Evolutionary conservation across 2,329 filamentous ascomycete species (phyloP).

Genomic region (Geosmithia putterillii): DNA sequence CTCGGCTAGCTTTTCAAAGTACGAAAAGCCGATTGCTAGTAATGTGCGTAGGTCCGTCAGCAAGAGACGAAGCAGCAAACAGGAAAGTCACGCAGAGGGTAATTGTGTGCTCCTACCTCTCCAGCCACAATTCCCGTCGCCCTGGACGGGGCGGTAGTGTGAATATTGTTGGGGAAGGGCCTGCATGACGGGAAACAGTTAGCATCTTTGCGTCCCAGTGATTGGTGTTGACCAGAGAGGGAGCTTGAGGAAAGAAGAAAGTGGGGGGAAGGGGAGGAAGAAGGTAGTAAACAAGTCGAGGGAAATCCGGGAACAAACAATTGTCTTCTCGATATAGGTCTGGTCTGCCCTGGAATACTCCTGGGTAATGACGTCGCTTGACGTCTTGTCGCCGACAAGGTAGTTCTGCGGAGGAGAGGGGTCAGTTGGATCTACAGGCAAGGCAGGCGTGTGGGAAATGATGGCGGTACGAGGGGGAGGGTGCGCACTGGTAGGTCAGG

Average conservation of each 20-base stretch:
- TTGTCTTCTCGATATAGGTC: conserved; percentile 75
- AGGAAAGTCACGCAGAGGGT: neutral
- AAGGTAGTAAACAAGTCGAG: neutral
- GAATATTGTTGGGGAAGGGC: conserved; percentile 73
- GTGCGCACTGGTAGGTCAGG: conserved; percentile 40
- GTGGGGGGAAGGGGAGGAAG: too few relatives aligned
- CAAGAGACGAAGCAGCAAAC: neutral
- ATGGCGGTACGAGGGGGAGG: neutral
- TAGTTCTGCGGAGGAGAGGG: conserved; percentile 1
- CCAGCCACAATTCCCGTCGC: conserved; percentile 96
- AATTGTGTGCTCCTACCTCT: conserved; percentile 56
- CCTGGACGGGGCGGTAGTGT: conserved; percentile 75
- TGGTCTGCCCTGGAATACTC: conserved; percentile 86
- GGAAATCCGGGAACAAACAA: conserved; percentile 40
- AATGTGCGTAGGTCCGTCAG: neutral
- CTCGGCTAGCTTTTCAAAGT: conserved; percentile 76
- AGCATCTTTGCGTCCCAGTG: neutral
- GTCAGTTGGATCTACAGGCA: neutral
- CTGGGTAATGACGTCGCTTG: conserved; percentile 64
- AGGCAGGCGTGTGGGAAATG: neutral
- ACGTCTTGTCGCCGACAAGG: conserved; percentile 63
- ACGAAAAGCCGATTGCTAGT: conserved; percentile 79
- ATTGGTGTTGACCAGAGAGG: neutral
- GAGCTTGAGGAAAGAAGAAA: neutral
- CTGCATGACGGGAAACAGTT: conserved; percentile 27